Evolutionary conservation across 2,329 filamentous ascomycete species (phyloP).

Genomic region (Ceratocystis ficicola): DNA sequence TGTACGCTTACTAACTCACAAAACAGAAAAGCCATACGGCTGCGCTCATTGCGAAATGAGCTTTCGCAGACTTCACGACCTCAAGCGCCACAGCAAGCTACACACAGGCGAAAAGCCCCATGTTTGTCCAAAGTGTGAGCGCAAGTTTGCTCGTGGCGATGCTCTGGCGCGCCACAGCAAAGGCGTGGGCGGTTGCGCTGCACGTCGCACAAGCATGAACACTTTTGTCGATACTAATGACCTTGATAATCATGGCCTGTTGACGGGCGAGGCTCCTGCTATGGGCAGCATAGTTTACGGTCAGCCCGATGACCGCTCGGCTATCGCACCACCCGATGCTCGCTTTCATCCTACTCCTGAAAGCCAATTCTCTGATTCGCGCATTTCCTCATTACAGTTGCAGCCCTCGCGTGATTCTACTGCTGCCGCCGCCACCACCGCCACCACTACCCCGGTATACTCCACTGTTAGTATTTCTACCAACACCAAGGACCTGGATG

Average conservation of each 20-base stretch:
- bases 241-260: slow-evolving; percentile 41
- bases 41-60: slow-evolving; percentile 88
- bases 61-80: slow-evolving; percentile 82
- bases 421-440: slow-evolving; percentile 32
- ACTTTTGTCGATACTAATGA: slow-evolving; percentile 73
- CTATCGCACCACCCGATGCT: slow-evolving; percentile 27
- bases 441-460: slow-evolving; percentile 45
- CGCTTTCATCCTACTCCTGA: slow-evolving; percentile 10
- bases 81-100: slow-evolving; percentile 92
- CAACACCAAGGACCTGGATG: slow-evolving; percentile 62
- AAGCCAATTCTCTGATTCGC: slow-evolving; percentile 16
- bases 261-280: slow-evolving; percentile 42
- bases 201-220: slow-evolving; percentile 73
- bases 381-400: slow-evolving; percentile 17
- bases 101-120: slow-evolving; percentile 95
- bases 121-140: slow-evolving; percentile 85
- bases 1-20: not conserved
- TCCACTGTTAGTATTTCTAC: slow-evolving; percentile 66
- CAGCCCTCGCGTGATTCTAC: slow-evolving; percentile 11
- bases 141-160: slow-evolving; percentile 90
- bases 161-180: slow-evolving; percentile 91
- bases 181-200: slow-evolving; percentile 88
- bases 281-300: slow-evolving; percentile 33
- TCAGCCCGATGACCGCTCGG: slow-evolving; percentile 40
- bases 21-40: slow-evolving; percentile 76